A percentile compares a stretch with the other conserved stretches of the same genome.
Evolutionary conservation across 768 basidiomycete species (phyloP).

Genomic region (Daedaleopsis nitida): DNA sequence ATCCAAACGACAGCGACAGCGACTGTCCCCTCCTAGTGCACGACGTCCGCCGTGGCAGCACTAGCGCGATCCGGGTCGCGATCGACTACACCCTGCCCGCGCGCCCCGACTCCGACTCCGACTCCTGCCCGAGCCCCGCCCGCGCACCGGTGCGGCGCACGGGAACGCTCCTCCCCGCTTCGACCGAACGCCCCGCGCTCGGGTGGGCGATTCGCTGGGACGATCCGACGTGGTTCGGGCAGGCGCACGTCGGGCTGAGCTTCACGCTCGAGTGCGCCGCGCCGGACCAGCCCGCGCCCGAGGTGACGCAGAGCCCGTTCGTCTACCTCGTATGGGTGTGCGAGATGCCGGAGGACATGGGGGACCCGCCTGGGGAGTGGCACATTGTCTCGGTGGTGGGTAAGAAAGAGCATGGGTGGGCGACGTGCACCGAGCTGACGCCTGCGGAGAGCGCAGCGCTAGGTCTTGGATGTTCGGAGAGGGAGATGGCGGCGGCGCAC

Average conservation of each 20-base stretch:
- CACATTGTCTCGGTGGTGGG: neutral
- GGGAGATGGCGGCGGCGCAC: neutral
- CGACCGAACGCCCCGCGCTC: neutral
- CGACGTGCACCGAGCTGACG: neutral
- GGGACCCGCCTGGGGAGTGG: neutral
- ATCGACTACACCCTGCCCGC: neutral
- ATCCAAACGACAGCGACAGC: too few species aligned
- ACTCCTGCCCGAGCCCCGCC: neutral
- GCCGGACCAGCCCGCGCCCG: too few species aligned
- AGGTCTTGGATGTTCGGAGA: neutral
- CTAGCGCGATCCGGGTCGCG: neutral
- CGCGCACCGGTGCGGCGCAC: neutral
- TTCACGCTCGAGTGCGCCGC: neutral
- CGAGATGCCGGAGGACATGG: neutral
- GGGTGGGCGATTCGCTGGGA: neutral
- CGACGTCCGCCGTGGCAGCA: too few species aligned
- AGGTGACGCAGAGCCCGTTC: neutral
- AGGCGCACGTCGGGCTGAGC: neutral
- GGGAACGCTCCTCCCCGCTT: neutral
- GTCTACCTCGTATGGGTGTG: neutral
- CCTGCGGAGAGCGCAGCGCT: neutral
- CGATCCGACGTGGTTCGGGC: neutral
- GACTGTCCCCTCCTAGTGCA: too few species aligned
- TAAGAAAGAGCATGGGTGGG: neutral
- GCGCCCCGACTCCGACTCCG: neutral